Evolutionary conservation across 73 alveolate species (phyloP).

Genomic region (Uronychia setigera): DNA sequence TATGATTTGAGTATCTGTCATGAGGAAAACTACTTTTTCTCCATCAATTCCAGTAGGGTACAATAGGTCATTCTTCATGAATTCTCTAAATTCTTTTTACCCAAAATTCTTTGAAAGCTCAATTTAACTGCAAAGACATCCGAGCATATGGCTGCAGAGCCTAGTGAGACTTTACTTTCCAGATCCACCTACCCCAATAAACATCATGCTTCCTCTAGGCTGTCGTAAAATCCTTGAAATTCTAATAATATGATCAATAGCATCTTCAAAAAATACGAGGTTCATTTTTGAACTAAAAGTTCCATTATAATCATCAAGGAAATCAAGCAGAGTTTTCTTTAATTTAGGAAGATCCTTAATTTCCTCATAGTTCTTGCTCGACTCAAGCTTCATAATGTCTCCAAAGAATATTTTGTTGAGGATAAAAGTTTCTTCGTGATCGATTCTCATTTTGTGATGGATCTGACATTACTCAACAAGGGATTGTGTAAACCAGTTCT

Average conservation of each 20-base stretch:
- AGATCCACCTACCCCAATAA: constrained; percentile 98
- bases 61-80: constrained; percentile 75
- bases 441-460: constrained; percentile 85
- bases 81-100: constrained; percentile 75
- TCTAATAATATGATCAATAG: constrained; percentile 97
- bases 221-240: constrained; percentile 92
- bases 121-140: constrained; percentile 73
- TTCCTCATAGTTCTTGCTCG: constrained; percentile 94
- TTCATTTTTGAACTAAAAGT: constrained; percentile 94
- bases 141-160: constrained; percentile 79
- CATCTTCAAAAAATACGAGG: constrained; percentile 98
- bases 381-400: constrained; percentile 95
- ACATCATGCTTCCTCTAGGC: constrained; percentile 94
- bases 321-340: constrained; percentile 87
- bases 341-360: constrained; percentile 86
- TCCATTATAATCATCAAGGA: constrained; percentile 94
- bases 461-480: constrained; percentile 79
- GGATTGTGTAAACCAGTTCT: constrained; percentile 89
- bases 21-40: constrained; percentile 68
- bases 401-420: constrained; percentile 91
- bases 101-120: constrained; percentile 82
- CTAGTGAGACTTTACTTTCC: constrained; percentile 94
- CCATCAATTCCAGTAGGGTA: constrained; percentile 67
- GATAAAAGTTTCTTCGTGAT: constrained; percentile 88
- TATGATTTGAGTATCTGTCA: constrained; percentile 99